Evolutionary conservation across 805 yeast genomes (phyloP), one percentile per base, ranked within the genome.

Genomic region (Nakazawaea holstii): DNA sequence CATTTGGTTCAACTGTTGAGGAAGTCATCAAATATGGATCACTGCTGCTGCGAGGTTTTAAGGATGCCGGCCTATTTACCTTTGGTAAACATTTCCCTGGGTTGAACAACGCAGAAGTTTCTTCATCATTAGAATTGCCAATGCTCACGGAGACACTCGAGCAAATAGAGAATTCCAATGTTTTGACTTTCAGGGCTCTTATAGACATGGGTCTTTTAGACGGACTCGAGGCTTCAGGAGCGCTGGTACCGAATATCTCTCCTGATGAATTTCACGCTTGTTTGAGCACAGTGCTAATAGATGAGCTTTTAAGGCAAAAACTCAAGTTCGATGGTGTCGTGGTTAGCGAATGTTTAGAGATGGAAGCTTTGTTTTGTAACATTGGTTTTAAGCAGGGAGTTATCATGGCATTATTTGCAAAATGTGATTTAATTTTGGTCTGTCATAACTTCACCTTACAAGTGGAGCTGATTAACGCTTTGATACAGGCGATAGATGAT

Each of bases 81-180:
- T 73, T 79, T 49, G 85, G 83, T 0, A 80, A 80, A 54, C 85
- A 81, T 60, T 80, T 80, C 54, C 87, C 87, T 0, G 87, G 87
- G 1, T 78, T 77, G 45, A 85, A 85, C 3, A 74, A 76, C 46
- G 83, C 84, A 1, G 69, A 73, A 17, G 80, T 80, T 6, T 83
- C 80, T 55, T 71, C 79, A 3, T 60, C 78, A 35, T 61, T 79
- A 38, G 84, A 80, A 49, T 58, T 79, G 29, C 84, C 84, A 6
- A 76, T 79, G 72, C 73, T 80, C 57, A 68, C 75, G 3, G 85
- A 80, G 44, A 68, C 79, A 2, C 61, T 75, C 27, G 77, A 73
- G 31, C 82, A 78, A 55, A 63, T 80, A 33, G 72, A 73, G 43
- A 66, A 70, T 31, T 73, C 72, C 55, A 74, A 77, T 53, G 62